A percentile compares a stretch with the other conserved stretches of the same genome.
Conservation (phyloP, 2,329 filamentous ascomycete species). For the Xylaria sp. region DNA sequence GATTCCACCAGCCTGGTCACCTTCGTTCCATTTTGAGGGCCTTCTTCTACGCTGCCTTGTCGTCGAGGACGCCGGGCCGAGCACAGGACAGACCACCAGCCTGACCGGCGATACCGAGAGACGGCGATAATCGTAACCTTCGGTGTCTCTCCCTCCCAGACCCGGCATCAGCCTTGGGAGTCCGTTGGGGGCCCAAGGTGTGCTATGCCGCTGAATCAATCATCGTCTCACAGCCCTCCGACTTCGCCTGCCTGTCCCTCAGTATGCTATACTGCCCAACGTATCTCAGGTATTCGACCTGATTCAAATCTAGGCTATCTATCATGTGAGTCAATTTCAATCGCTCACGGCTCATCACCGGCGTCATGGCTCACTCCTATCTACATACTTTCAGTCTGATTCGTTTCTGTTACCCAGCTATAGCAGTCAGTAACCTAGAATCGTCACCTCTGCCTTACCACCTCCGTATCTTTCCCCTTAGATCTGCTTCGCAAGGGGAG, state of each 20-base stretch:
- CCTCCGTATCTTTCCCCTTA: not conserved
- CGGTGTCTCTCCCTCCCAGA: not conserved
- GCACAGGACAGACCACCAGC: not conserved
- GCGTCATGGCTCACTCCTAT: not conserved
- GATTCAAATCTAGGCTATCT: not conserved
- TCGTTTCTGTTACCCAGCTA: not conserved
- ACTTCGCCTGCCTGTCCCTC: slow-evolving; percentile 1
- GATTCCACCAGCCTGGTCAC: not conserved
- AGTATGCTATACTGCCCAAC: not conserved
- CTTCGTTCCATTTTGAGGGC: not conserved
- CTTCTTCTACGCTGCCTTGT: not conserved
- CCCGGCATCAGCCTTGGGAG: not conserved
- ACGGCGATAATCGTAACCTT: not conserved
- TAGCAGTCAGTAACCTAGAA: not conserved
- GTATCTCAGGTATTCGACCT: not conserved
- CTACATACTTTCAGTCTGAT: not conserved
- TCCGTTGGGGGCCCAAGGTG: not conserved
- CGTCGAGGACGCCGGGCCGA: not conserved
- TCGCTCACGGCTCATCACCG: not conserved
- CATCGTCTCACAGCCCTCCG: not conserved
- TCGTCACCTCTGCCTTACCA: not conserved
- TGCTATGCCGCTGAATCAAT: not conserved
- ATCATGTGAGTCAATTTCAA: not conserved
- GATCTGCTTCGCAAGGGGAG: not conserved
- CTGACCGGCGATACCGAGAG: not conserved